phyloP scores from a whole-genome alignment of 441 rosid genomes.

The Eruca vesicaria region DNA sequence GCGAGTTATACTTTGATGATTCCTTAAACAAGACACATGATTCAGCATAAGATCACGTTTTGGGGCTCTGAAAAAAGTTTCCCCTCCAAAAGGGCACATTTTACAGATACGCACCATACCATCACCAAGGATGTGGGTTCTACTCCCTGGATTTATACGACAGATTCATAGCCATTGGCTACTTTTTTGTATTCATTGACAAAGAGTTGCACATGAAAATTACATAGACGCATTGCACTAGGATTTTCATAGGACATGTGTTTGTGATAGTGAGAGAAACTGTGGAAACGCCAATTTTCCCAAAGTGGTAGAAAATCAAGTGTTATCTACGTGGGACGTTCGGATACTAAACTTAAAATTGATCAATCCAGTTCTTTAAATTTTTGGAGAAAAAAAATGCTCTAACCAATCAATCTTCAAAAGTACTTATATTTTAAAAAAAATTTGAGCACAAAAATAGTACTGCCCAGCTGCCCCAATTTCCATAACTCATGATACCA shows the following conservation, averaged over 20 bases:
- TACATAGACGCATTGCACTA: too few species aligned
- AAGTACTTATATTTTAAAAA: constrained; percentile 1
- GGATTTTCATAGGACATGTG: too few species aligned
- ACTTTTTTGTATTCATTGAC: neutral
- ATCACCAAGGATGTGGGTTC: neutral
- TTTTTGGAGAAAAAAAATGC: too few species aligned
- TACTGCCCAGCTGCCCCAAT: constrained; percentile 1
- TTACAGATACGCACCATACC: neutral
- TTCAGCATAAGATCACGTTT: neutral
- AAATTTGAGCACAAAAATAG: neutral
- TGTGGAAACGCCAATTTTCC: neutral
- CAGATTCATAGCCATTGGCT: neutral
- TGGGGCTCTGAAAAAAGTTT: neutral
- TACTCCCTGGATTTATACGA: neutral
- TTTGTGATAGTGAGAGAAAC: too few species aligned
- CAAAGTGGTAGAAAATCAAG: neutral
- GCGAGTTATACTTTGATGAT: constrained; percentile 18
- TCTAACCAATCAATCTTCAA: constrained; percentile 8
- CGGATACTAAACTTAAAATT: neutral
- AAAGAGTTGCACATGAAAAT: too few species aligned
- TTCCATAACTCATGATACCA: neutral
- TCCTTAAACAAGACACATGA: constrained; percentile 20
- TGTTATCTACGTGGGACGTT: neutral
- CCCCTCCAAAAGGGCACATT: constrained; percentile 1
- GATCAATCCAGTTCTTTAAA: neutral